Base-by-base conservation (phyloP, 495 filamentous ascomycete species). In the Diplogelasinospora grovesii region DNA sequence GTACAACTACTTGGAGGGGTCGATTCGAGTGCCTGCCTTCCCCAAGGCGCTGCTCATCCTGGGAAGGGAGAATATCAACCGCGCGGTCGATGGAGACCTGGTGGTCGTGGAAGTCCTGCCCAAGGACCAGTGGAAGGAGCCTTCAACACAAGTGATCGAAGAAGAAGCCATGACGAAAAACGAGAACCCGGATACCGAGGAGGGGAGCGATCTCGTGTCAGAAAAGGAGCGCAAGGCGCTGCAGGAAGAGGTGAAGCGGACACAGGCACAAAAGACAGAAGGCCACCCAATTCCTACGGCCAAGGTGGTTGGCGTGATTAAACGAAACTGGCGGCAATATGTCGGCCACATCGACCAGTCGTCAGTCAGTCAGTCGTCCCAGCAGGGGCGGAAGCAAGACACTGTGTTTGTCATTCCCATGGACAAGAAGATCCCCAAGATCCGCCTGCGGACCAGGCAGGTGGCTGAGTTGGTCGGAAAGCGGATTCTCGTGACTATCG, bases 391-490 rank as follows among this genome's bases (percentile, higher is more conserved):
- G 20, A 81, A 80, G 42, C 90, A 95, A 51, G 88, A 97, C 58
- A 90, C 73, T 18, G 86, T 98, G 8, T 97, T 98, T 56, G 70
- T 98, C 4, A 75, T 96, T 23, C 89, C 93, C 2, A 97, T 98
- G 93, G 89, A 97, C 62, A 97, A 93, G 65, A 78, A 85, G 36
- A 84, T 98, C 19, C 92, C 92, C 1, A 98, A 96, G 65, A 97
- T 98, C 46, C 78, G 89, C 42, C 69, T 98, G 31, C 82, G 86
- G 18, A 97, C 92, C 15, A 75, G 92, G 21, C 93, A 96, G 60
- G 90, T 86, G 25, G 75, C 76, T 7, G 86, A 92, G 49, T 70
- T 98, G 2, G 53, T 96, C 7, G 90, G 93, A 7, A 89, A 95
- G 66, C 78, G 93, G 30, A 83, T 98, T 43, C 68, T 98, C n/a